Evolutionary conservation across 75 land plant species (phyloP).

Genomic region (Isoetes taiwanensis): DNA sequence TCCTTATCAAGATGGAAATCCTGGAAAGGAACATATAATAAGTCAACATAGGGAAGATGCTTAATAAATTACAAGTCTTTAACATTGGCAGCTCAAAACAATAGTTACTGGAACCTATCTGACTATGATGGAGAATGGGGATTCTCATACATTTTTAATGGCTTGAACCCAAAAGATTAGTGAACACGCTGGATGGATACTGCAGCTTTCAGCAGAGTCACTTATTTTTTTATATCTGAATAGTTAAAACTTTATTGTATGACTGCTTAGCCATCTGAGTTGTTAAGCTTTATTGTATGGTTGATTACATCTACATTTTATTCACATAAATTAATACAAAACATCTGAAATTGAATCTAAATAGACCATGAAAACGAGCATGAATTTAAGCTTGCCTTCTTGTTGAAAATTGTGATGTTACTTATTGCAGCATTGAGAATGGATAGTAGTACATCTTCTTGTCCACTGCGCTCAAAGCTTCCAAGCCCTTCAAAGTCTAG

Average conservation of each 20-base stretch:
- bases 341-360: no score
- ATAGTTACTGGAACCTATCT: no score
- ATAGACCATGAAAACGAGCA: no score
- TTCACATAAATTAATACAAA: no score
- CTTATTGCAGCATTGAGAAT: slow-evolving; percentile 26
- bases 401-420: slow-evolving; percentile 29
- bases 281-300: background rate
- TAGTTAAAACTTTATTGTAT: no score
- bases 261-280: no score
- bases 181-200: no score
- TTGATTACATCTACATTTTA: background rate
- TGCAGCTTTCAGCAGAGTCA: no score
- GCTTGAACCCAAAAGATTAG: no score
- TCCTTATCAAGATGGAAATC: slow-evolving; percentile 33
- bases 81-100: background rate
- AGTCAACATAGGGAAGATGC: background rate
- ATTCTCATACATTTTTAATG: no score
- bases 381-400: slow-evolving; percentile 18
- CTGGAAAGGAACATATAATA: background rate
- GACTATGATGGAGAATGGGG: no score
- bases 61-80: background rate
- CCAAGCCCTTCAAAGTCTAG: slow-evolving; percentile 30
- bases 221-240: no score
- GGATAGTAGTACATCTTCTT: slow-evolving; percentile 25
- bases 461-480: slow-evolving; percentile 27